These are phyloP conservation scores for Exophiala lecanii-corni DNA, from an alignment of 2,329 filamentous ascomycete species.

Conservation along the genomic window DNA sequence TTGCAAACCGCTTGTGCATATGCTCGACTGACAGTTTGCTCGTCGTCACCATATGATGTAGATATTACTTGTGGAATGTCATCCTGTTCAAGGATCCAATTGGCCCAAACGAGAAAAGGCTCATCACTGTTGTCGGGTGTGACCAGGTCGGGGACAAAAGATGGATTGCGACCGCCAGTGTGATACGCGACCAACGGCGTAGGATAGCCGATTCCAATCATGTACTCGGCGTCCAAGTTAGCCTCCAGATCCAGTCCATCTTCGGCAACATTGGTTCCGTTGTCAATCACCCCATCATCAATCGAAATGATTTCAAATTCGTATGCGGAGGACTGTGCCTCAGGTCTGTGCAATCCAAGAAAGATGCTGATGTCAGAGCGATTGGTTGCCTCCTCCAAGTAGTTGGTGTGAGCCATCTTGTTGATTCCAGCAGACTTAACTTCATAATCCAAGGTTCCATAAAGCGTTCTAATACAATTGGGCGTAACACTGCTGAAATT, in stretches of 20 bases:
- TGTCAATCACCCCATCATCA: slow-evolving; percentile 29
- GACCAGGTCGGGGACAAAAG: slow-evolving; percentile 14
- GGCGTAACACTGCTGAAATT: slow-evolving; percentile 50
- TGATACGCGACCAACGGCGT: slow-evolving; percentile 50
- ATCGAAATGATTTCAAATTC: slow-evolving; percentile 31
- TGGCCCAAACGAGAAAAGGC: slow-evolving; percentile 18
- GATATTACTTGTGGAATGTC: slow-evolving; percentile 57
- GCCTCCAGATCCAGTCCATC: slow-evolving; percentile 16
- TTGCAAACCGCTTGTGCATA: slow-evolving; percentile 60
- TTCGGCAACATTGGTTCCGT: slow-evolving; percentile 18
- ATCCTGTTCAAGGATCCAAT: slow-evolving; percentile 28
- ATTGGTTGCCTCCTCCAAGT: slow-evolving; percentile 43
- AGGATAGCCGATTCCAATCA: slow-evolving; percentile 26
- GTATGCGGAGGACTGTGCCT: slow-evolving; percentile 34
- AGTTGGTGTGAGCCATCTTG: slow-evolving; percentile 44
- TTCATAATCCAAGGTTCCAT: slow-evolving; percentile 52
- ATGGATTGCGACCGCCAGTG: slow-evolving; percentile 44
- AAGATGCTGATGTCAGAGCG: slow-evolving; percentile 40
- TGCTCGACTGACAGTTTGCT: slow-evolving; percentile 57
- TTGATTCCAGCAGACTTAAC: slow-evolving; percentile 41
- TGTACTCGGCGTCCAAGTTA: slow-evolving; percentile 23
- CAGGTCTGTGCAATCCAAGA: slow-evolving; percentile 35
- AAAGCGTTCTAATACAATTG: slow-evolving; percentile 50
- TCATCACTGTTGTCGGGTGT: slow-evolving; percentile 18
- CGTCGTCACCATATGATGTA: slow-evolving; percentile 63